phyloP scores from a whole-genome alignment of 2,329 filamentous ascomycete species.

The Coleophoma eucalyptorum region DNA sequence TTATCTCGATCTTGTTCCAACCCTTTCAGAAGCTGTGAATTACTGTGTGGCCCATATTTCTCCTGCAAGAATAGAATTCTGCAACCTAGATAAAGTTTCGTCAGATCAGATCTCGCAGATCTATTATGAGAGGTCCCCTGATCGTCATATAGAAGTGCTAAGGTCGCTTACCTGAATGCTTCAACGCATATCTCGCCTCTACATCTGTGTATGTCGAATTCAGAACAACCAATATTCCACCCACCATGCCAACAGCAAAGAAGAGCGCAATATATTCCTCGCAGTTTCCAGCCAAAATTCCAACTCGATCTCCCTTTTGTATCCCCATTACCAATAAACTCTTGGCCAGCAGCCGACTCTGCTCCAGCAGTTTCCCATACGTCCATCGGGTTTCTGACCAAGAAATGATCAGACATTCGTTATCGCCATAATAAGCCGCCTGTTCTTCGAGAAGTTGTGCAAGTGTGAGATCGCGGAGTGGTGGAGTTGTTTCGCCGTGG shows the following conservation, averaged over 20 bases:
- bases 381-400: conserved; percentile 76
- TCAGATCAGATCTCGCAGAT: neutral
- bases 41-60: conserved; percentile 62
- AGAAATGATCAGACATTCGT: conserved; percentile 68
- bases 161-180: conserved; percentile 63
- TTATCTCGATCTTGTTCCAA: conserved; percentile 38
- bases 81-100: conserved; percentile 45
- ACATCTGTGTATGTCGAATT: conserved; percentile 79
- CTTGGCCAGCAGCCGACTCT: conserved; percentile 57
- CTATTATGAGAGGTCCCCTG: neutral
- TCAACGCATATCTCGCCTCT: conserved; percentile 68
- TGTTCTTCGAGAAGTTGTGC: conserved; percentile 71
- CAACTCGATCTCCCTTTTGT: conserved; percentile 14
- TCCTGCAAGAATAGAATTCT: conserved; percentile 71
- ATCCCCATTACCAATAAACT: conserved; percentile 48
- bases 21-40: conserved; percentile 49
- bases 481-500: conserved; percentile 64
- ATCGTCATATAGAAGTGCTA: conserved; percentile 30
- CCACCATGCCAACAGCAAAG: conserved; percentile 35
- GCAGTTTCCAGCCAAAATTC: conserved; percentile 16
- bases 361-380: conserved; percentile 60
- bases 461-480: conserved; percentile 67
- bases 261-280: conserved; percentile 25
- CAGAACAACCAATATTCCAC: conserved; percentile 69
- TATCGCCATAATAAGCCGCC: conserved; percentile 57